Base-by-base conservation (phyloP, 148 eudicot species). In the Amaranthus palmeri region DNA sequence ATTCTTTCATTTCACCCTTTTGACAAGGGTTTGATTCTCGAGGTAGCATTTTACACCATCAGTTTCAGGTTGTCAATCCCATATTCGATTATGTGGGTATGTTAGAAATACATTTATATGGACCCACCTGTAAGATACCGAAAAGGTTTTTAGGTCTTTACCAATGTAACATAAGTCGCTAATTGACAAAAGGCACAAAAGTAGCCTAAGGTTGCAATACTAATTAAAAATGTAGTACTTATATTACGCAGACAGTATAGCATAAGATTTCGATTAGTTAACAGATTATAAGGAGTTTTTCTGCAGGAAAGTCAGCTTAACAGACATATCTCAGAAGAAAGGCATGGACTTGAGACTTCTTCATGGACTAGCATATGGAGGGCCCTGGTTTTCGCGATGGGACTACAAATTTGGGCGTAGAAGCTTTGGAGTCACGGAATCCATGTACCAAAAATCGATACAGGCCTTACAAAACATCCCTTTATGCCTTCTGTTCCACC, bases 371-470 rank as follows among this genome's bases (percentile, higher is more conserved):
- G 93, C 93, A 47, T 90, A 92, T 17, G 91, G 92, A 2, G 82
- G 88, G 61, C 84, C 97, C 11, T 96, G 99, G 99, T 96, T 96
- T 57, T 82, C 81, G 8, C 87, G 85, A 17, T 96, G 97, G 97
- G 97, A 90, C 62, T 96, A 96, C 69, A 76, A 68, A 64, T 96
- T 92, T 66, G 86, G 88, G 47, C 88, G 93, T 36, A 97, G 99
- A 82, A 92, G 87, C 77, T 96, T 81, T 61, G 96, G 96, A 13
- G 89, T 92, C 4, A 87, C 88, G 8, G 86, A 81, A 74, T 78
- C 76, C 49, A 96, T 83, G 86, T 86, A 92, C 78, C 86, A 82
- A 76, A 88, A 83, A 77, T 90, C 99, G 9, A 79, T 96, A 44
- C 87, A 92, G 76, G 90, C 93, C 67, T 69, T 92, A 18, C 90